Evolutionary conservation across 192 early-diverging fungal genomes (phyloP).

Genomic region (Pecoramyces ruminantium): DNA sequence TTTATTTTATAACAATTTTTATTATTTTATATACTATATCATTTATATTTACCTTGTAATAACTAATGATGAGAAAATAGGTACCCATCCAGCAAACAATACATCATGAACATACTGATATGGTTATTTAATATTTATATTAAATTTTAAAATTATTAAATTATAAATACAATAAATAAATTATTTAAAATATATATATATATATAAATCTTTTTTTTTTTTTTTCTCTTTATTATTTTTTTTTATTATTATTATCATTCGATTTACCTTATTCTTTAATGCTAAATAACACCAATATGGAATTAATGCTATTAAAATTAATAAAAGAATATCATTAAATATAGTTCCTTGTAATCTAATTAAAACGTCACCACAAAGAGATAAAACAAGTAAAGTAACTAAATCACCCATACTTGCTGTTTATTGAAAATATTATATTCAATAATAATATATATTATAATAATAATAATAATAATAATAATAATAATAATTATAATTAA

Average conservation of each 20-base stretch:
- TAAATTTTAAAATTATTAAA: too few relatives aligned
- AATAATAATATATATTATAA: background rate
- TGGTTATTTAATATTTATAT: too few relatives aligned
- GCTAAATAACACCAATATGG: background rate
- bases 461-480: too few relatives aligned
- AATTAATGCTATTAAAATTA: background rate
- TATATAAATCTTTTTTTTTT: too few relatives aligned
- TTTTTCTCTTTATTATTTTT: too few relatives aligned
- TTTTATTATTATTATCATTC: too few relatives aligned
- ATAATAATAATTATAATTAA: too few relatives aligned
- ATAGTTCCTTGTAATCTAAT: background rate
- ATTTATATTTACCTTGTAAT: background rate
- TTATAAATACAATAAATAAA: too few relatives aligned
- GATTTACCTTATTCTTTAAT: background rate
- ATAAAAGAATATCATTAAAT: background rate
- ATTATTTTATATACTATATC: too few relatives aligned
- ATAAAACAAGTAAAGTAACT: conserved; percentile 45
- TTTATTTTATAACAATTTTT: too few relatives aligned
- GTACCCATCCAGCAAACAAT: background rate
- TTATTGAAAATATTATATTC: background rate
- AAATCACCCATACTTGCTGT: conserved; percentile 51
- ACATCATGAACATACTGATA: background rate
- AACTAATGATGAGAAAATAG: background rate
- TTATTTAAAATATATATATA: too few relatives aligned
- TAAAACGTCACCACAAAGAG: conserved; percentile 17